Conservation (phyloP, 805 yeast species). For the Sugiyamaella boreocaroliniensis region DNA sequence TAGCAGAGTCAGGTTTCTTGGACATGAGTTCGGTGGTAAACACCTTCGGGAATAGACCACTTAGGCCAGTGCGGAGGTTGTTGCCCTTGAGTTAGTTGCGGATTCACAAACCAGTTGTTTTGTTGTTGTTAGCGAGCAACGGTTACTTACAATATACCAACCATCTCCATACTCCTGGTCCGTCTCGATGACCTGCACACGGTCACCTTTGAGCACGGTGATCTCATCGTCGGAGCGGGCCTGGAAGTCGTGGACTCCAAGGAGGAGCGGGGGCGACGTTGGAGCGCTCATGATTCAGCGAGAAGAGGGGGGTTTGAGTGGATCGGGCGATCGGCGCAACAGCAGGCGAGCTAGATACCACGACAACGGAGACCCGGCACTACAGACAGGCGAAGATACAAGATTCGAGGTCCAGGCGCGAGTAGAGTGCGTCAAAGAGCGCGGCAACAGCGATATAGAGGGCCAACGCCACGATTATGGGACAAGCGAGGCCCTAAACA, state of each 20-base stretch:
- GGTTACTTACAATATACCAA: conserved; percentile 65
- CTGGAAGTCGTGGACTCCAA: conserved; percentile 66
- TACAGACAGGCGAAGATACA: no score
- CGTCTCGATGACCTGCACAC: conserved; percentile 81
- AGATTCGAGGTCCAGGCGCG: not conserved
- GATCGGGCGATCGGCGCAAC: no score
- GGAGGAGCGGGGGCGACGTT: conserved; percentile 7
- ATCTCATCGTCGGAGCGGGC: conserved; percentile 90
- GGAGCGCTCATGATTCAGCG: not conserved
- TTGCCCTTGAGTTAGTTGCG: conserved; percentile 42
- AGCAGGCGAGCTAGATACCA: no score
- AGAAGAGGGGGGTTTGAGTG: not conserved
- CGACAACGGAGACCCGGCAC: no score
- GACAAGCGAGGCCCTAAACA: not conserved
- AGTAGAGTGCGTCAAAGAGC: not conserved
- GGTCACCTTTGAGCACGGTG: conserved; percentile 72
- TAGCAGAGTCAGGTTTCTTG: conserved; percentile 3
- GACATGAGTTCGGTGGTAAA: conserved; percentile 54
- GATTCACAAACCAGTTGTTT: no score
- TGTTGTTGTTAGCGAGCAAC: no score
- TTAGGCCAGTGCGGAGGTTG: conserved; percentile 61
- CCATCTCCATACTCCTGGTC: conserved; percentile 94
- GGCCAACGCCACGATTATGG: not conserved
- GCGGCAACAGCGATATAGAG: not conserved
- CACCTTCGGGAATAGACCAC: conserved; percentile 86